A percentile compares a stretch with the other conserved stretches of the same genome.
Conservation (phyloP, 2,329 filamentous ascomycete species). For the Meredithiella fracta region DNA sequence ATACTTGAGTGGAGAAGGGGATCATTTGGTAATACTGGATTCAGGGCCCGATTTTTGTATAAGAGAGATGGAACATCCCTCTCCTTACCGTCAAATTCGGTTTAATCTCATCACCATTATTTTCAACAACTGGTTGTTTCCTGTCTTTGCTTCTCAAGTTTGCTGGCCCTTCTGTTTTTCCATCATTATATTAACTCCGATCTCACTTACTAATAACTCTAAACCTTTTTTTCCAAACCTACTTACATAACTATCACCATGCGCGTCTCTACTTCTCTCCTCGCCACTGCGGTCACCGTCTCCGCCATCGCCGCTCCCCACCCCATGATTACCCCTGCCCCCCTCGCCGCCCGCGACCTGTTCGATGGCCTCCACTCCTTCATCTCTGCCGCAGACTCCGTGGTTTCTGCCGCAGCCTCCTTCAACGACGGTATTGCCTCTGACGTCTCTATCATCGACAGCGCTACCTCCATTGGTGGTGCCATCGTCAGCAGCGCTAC, state of each 20-base stretch:
- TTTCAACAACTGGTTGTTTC: background rate
- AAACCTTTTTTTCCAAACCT: background rate
- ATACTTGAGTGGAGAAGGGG: background rate
- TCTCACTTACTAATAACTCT: background rate
- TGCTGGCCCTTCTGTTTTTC: background rate
- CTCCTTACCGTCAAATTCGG: background rate
- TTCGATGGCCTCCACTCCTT: slow-evolving; percentile 11
- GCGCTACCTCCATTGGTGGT: background rate
- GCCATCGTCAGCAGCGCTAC: background rate
- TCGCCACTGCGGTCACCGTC: slow-evolving; percentile 13
- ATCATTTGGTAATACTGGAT: background rate
- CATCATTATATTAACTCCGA: background rate
- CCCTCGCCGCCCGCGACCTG: slow-evolving; percentile 8
- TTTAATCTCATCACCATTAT: background rate
- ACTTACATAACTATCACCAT: slow-evolving; percentile 7
- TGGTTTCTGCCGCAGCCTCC: background rate
- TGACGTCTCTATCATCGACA: background rate
- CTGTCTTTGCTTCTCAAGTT: background rate
- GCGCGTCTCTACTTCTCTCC: slow-evolving; percentile 13
- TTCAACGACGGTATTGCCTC: background rate
- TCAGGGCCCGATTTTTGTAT: background rate
- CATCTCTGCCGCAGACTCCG: slow-evolving; percentile 7
- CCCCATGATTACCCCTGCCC: slow-evolving; percentile 14
- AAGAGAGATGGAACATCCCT: background rate
- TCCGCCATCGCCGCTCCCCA: slow-evolving; percentile 12